Base-by-base conservation (phyloP, 805 yeast genomes). In the Yamadazyma olivae region DNA sequence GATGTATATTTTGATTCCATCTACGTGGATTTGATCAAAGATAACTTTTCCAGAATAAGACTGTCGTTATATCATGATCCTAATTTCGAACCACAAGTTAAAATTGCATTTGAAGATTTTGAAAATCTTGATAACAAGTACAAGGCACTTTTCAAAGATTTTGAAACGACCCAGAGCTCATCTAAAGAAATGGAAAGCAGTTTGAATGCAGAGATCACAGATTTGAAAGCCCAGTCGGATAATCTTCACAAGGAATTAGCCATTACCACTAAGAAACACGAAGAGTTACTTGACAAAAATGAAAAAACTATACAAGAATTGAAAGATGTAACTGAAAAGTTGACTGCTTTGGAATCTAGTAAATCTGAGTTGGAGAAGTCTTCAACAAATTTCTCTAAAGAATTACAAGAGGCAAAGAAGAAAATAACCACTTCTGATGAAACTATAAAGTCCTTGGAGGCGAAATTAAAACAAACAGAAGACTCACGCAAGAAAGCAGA, bases 51-150 rank as follows among this genome's bases (percentile, higher is more conserved):
- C 6, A 70, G 96, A 39, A 76, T 93, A 18, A 74, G 74, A 43
- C 72, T 79, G 30, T 81, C 95, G 0, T 60, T 91, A 23, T 79
- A 79, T 23, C 83, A 79, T 43, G 87, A 80, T 48, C 95, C 98
- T 0, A 62, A 70, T 5, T 56, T 73, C 29, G 95, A 86, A 48
- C 95, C 97, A 0, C 67, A 71, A 24, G 73, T 77, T 0, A 71
- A 75, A 31, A 61, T 90, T 1, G 75, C 90, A 0, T 83, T 74
- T 49, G 91, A 75, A 32, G 69, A 70, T 36, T 77, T 59, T 44
- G 79, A 73, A 35, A 70, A 67, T 17, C 46, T 74, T 14, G 75
- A 72, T 40, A 43, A 43, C 1, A 64, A 67, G 30, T 55, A 60
- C 21, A 53, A 57, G 1, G 50, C 50, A 12, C 45, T 67, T 22